phyloP scores from a whole-genome alignment of 1,284 basidiomycete species.

The Marasmius fiardii region DNA sequence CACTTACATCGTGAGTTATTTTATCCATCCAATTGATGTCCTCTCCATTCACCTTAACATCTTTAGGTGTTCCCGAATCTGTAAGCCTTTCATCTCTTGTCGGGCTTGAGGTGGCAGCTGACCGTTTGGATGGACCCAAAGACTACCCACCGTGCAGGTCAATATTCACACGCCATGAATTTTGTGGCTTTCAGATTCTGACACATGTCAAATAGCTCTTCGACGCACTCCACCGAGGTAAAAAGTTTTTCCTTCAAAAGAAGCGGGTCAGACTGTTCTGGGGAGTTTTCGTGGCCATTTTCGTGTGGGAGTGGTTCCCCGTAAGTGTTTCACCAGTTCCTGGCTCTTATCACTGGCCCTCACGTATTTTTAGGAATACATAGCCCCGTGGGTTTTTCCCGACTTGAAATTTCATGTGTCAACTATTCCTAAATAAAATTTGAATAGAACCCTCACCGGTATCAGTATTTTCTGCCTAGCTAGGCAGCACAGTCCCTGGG shows the following conservation, averaged over 20 bases:
- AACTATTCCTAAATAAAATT: slow-evolving; percentile 1
- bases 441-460: slow-evolving; percentile 35
- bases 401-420: not conserved
- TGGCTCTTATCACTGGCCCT: slow-evolving; percentile 29
- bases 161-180: not conserved
- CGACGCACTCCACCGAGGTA: slow-evolving; percentile 9
- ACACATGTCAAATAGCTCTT: slow-evolving; percentile 13
- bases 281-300: slow-evolving; percentile 36
- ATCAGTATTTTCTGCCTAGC: slow-evolving; percentile 59
- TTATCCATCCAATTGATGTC: not conserved
- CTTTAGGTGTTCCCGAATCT: slow-evolving; percentile 19
- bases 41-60: too few species aligned
- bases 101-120: too few species aligned
- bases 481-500: slow-evolving; percentile 39
- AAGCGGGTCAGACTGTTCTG: slow-evolving; percentile 39
- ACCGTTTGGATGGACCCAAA: not conserved
- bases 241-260: slow-evolving; percentile 14
- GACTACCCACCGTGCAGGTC: slow-evolving; percentile 20
- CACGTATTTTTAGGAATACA: slow-evolving; percentile 8
- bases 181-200: not conserved
- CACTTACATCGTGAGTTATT: slow-evolving; percentile 16
- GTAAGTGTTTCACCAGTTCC: slow-evolving; percentile 29
- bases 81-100: not conserved
- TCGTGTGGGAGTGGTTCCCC: slow-evolving; percentile 48
- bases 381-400: slow-evolving; percentile 5